Evolutionary conservation across 306 rosid genomes (phyloP), one percentile per base, ranked within the genome.

Genomic region (Prunus dulcis): DNA sequence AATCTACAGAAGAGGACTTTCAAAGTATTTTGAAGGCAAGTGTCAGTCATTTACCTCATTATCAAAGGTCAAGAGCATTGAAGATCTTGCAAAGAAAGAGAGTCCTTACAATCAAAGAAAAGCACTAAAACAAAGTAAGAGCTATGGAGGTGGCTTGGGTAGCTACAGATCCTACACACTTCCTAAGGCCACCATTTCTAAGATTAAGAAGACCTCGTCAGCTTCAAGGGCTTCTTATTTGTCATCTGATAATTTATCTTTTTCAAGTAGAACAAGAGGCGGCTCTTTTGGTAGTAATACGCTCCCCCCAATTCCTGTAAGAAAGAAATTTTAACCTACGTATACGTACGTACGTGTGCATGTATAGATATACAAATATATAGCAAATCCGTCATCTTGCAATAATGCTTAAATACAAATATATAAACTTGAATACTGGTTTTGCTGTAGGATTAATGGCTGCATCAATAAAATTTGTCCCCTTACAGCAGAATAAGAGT

Each of bases 61-160:
- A 9, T 80, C 88, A 22, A 84, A 78, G 61, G 85, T 82, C 12
- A 72, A 47, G 75, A 84, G 84, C 75, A 12, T 78, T 41, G 88
- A 84, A 80, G 88, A 87, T 41, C 84, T 87, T 62, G 88, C 84
- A 20, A 87, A 87, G 83, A 87, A 78, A 80, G 83, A 75, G 68
- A 79, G 27, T 46, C 71, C 87, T 8, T 74, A 65, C 32, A 64
- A 64, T 27, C 27, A 64, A 66, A 82, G 82, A 65, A 87, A 71
- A 50, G 46, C 77, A 61, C 12, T 84, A 71, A 87, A 80, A 65
- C 69, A 82, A 49, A 84, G 85, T 51, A 87, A 84, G 84, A 87
- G 91, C 79, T 87, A 80, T 75, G 87, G 66, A 2, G 87, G 84
- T 25, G 83, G 87, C 62, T 80, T 84, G 57, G 85, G 82, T 72